Evolutionary conservation across 2,329 filamentous ascomycete genomes (phyloP), one percentile per base, ranked within the genome.

Genomic region (Scedosporium boydii): DNA sequence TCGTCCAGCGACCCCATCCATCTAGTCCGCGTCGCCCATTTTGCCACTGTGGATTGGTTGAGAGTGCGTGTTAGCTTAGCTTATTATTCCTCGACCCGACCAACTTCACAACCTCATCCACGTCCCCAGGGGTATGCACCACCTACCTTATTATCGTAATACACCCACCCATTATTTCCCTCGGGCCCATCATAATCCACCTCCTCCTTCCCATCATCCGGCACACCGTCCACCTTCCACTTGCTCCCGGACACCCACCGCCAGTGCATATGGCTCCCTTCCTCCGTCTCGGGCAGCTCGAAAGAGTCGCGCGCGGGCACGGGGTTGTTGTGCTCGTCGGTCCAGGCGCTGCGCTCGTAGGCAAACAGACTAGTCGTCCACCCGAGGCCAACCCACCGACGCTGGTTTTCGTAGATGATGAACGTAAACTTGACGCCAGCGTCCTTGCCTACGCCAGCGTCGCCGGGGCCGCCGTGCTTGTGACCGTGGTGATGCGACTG

Each of bases 341-440:
- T 97, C 93, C 95, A 99, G 0, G 93, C 82, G 1, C 88, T 83
- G 51, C 95, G 83, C 72, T 99, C 95, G 69, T 97, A 96, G 0
- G 92, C 87, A 67, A 99, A 91, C 65, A 99, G 79, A 46, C 88
- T 96, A 2, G 88, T 88, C 0, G 95, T 98, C 93, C 95, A 99
- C 0, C 95, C 95, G 12, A 99, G 82, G 1, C 93, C 93, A 3
- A 99, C 78, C 95, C 95, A 99, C 60, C 95, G 85, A 51, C 95
- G 85, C 74, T 99, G 95, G 69, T 99, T 99, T 73, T 99, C 95
- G 70, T 93, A 98, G 2, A 99, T 82, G 58, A 95, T 93, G 66
- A 99, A 99, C 0, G 95, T 99, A 70, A 99, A 99, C 55, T 92
- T 90, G 14, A 99, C 90, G 1, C 93, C 92, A 0, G 91, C 85